phyloP scores from a whole-genome alignment of 805 yeast genomes.

The Saccharomyces mikatae region DNA sequence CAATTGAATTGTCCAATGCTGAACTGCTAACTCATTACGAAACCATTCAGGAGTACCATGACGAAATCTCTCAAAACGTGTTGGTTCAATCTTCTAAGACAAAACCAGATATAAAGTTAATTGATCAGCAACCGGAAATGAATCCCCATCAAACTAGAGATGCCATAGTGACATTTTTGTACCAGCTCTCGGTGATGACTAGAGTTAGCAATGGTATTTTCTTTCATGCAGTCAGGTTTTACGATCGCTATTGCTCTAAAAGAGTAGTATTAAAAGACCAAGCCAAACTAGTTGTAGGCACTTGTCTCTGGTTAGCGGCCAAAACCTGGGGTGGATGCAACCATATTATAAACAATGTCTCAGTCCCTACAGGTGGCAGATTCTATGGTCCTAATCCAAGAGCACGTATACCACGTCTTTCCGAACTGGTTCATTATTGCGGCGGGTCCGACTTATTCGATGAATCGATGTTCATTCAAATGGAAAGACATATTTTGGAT shows the following conservation, averaged over 20 bases:
- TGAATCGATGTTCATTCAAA: constrained; percentile 53
- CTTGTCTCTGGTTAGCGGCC: constrained; percentile 87
- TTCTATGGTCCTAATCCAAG: constrained; percentile 63
- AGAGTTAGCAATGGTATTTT: constrained; percentile 58
- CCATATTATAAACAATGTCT: constrained; percentile 46
- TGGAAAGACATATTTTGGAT: constrained; percentile 65
- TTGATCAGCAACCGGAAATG: constrained; percentile 81
- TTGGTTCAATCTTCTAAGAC: constrained; percentile 31
- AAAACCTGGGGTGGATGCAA: constrained; percentile 68
- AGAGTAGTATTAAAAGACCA: constrained; percentile 78
- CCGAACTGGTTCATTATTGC: constrained; percentile 63
- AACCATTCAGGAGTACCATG: constrained; percentile 41
- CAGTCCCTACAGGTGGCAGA: constrained; percentile 47
- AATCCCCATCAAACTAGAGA: constrained; percentile 59
- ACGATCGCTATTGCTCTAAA: constrained; percentile 84
- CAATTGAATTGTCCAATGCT: constrained; percentile 38
- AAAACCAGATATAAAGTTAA: constrained; percentile 52
- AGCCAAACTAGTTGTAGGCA: constrained; percentile 80
- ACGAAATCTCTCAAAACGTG: constrained; percentile 37
- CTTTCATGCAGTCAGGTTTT: constrained; percentile 60
- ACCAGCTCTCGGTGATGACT: constrained; percentile 59
- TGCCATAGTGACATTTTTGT: constrained; percentile 67
- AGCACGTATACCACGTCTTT: constrained; percentile 60
- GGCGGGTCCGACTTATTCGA: constrained; percentile 52
- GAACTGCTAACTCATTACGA: constrained; percentile 41